Conservation (phyloP, 345 rosid genomes). For the Moricandia arvensis region DNA sequence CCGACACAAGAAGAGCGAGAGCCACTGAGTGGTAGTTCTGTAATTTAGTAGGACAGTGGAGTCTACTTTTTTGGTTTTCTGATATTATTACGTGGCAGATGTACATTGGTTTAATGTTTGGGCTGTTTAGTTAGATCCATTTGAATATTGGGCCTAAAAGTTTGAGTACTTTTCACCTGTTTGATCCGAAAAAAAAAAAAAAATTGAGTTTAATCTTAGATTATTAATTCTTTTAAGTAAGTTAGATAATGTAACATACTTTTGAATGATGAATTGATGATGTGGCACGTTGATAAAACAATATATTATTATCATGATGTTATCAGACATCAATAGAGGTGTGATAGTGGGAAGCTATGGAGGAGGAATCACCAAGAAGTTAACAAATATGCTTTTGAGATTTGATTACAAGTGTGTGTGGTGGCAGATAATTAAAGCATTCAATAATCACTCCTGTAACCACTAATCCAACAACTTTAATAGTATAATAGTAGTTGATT, state of each 20-base stretch:
- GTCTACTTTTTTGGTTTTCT: not conserved
- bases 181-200: not conserved
- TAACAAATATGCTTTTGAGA: not conserved
- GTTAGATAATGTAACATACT: not conserved
- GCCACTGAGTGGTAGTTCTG: not conserved
- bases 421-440: not conserved
- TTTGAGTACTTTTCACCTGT: not conserved
- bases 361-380: not conserved
- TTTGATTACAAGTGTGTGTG: not conserved
- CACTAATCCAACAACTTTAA: not conserved
- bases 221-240: too few relatives aligned
- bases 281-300: not conserved
- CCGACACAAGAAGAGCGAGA: constrained; percentile 14
- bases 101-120: not conserved
- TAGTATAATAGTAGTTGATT: not conserved
- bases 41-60: constrained; percentile 4
- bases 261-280: not conserved
- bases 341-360: not conserved
- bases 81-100: constrained; percentile 5
- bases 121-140: not conserved
- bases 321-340: not conserved
- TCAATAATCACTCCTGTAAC: not conserved
- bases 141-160: not conserved
- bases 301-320: not conserved
- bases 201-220: not conserved